These are phyloP conservation scores for Pelargonium exstipulatum DNA, from an alignment of 441 rosid genomes.

Conservation along the genomic window DNA sequence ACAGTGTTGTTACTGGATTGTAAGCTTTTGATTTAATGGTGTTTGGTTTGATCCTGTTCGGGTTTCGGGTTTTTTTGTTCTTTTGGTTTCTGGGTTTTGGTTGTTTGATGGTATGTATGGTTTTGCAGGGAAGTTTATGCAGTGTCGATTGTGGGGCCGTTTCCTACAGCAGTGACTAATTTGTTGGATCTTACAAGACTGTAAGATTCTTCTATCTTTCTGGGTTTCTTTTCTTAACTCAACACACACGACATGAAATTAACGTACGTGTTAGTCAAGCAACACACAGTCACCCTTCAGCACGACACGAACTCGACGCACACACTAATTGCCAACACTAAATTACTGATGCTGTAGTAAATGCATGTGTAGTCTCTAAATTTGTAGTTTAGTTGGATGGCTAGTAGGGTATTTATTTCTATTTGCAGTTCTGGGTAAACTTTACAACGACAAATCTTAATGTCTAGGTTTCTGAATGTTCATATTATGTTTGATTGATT, in stretches of 20 bases:
- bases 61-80: background rate
- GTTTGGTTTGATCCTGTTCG: background rate
- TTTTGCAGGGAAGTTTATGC: slow-evolving; percentile 66
- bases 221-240: too few species aligned
- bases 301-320: too few species aligned
- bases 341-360: too few species aligned
- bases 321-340: too few species aligned
- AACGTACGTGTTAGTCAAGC: too few species aligned
- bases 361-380: background rate
- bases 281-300: too few species aligned
- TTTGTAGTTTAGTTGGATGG: background rate
- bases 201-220: slow-evolving; percentile 29
- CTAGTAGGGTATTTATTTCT: too few species aligned
- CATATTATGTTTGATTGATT: background rate
- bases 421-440: background rate
- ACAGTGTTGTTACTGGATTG: slow-evolving; percentile 65
- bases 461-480: too few species aligned
- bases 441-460: too few species aligned
- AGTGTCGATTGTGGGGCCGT: slow-evolving; percentile 68
- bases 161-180: slow-evolving; percentile 70
- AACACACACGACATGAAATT: too few species aligned
- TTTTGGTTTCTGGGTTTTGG: background rate
- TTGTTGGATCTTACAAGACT: slow-evolving; percentile 62
- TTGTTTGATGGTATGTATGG: background rate
- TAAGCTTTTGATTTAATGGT: slow-evolving; percentile 20